Evolutionary conservation across 345 rosid genomes (phyloP), one percentile per base, ranked within the genome.

Genomic region (Eucalyptus pauciflora): DNA sequence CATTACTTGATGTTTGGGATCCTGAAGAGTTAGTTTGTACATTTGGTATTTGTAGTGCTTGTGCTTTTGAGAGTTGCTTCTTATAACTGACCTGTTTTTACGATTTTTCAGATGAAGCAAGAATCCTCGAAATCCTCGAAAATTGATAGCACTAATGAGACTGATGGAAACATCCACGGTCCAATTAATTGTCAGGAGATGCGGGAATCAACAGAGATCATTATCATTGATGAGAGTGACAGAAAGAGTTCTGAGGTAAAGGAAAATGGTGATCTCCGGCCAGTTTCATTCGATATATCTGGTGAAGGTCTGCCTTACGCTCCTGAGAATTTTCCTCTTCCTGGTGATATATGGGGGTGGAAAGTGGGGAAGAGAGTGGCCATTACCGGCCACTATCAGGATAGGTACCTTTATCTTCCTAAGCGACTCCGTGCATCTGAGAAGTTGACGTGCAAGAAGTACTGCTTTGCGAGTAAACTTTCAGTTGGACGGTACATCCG

Each of bases 221-320:
- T 6, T 18, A 27, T 33, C 87, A 90, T 71, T 6, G 89, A 92
- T 86, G 91, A 91, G 88, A 91, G 86, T 83, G 88, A 91, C 86
- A 92, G 87, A 46, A 90, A 76, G 25, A 89, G 88, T 87, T 88
- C 89, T 5, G 71, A 79, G 27, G 88, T 33, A 11, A 88, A 91
- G 87, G 96, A 92, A 88, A 89, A 89, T 43, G 90, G 89, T 86
- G 83, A 56, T 88, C 89, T 91, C n/a, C 88, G 83, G 11, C 92
- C 95, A 45, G 95, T 96, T 88, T 92, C 92, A 1, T 93, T 93
- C 9, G 89, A 83, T 27, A 89, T 92, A 86, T 48, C n/a, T 10
- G 99, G 99, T 50, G 94, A 95, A 89, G 99, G 98, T 81, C 92
- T 94, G 87, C 99, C 99, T 8, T 97, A 92, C 94, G 99, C 99